phyloP scores from a whole-genome alignment of 257 asterid species.

The Galeopsis tetrahit region DNA sequence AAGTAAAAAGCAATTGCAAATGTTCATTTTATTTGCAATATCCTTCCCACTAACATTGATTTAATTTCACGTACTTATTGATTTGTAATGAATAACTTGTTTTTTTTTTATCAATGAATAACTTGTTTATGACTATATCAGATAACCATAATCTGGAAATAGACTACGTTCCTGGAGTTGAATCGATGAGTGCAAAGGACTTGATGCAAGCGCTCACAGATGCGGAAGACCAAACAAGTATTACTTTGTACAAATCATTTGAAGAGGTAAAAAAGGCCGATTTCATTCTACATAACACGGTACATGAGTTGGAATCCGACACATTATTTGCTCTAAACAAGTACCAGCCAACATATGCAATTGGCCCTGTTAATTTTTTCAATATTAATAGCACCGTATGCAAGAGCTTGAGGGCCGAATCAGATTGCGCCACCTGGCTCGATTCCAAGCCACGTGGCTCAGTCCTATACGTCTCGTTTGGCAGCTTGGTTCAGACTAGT shows the following conservation, averaged over 20 bases:
- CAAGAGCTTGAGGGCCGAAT: slow-evolving; percentile 37
- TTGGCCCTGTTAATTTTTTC: slow-evolving; percentile 43
- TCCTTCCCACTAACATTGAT: no score
- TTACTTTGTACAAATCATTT: slow-evolving; percentile 29
- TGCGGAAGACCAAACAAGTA: neutral
- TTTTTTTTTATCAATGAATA: neutral
- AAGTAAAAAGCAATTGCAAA: no score
- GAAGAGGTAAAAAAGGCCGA: slow-evolving; percentile 26
- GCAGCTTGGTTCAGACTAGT: neutral
- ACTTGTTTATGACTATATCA: neutral
- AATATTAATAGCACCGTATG: neutral
- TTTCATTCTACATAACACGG: slow-evolving; percentile 33
- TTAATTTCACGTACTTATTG: neutral
- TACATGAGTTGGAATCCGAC: slow-evolving; percentile 25
- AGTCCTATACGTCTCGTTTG: slow-evolving; percentile 27
- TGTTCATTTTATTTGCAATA: no score
- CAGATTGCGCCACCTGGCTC: slow-evolving; percentile 39
- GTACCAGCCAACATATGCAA: slow-evolving; percentile 31
- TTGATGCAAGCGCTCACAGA: slow-evolving; percentile 2
- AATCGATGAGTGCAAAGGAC: neutral
- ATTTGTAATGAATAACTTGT: neutral
- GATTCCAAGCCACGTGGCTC: slow-evolving; percentile 30
- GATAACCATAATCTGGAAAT: neutral
- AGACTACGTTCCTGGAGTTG: slow-evolving; percentile 17
- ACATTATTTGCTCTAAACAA: slow-evolving; percentile 23